A percentile compares a stretch with the other conserved stretches of the same genome.
Evolutionary conservation across 2,329 filamentous ascomycete species (phyloP).

Genomic region (Sporothrix brasiliensis): DNA sequence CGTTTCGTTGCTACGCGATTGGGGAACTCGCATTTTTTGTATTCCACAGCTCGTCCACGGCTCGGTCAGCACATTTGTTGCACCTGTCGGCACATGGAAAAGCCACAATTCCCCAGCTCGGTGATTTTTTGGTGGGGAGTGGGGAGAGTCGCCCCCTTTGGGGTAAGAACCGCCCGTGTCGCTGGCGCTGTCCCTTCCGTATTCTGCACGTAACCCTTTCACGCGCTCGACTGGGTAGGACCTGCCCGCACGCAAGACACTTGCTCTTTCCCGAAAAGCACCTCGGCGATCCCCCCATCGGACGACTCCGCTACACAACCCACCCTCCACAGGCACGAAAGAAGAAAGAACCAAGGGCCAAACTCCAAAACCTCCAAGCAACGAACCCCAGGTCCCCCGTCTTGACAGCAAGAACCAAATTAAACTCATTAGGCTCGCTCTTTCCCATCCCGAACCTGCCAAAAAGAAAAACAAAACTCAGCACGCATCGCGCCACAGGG

Average conservation of each 20-base stretch:
- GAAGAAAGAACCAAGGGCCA: constrained; percentile 26
- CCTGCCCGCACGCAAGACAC: background rate
- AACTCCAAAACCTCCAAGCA: constrained; percentile 13
- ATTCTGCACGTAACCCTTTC: no score
- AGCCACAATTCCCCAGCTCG: constrained; percentile 18
- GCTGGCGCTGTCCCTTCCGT: background rate
- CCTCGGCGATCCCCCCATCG: constrained; percentile 35
- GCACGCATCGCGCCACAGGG: constrained; percentile 15
- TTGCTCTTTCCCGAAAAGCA: constrained; percentile 34
- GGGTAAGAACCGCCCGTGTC: background rate
- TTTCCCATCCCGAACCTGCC: constrained; percentile 21
- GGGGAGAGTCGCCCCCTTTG: background rate
- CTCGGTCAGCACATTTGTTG: background rate
- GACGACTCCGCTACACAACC: background rate
- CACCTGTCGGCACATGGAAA: constrained; percentile 24
- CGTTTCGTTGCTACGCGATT: constrained; percentile 8
- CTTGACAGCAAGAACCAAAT: constrained; percentile 20
- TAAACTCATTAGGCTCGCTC: constrained; percentile 25
- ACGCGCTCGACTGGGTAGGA: constrained; percentile 21
- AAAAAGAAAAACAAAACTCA: constrained; percentile 18
- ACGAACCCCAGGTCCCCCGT: constrained; percentile 19
- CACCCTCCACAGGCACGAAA: constrained; percentile 15
- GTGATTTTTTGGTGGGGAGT: constrained; percentile 23
- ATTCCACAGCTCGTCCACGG: background rate
- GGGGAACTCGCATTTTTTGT: constrained; percentile 5